Evolutionary conservation across 331 rosid species (phyloP), one percentile per base, ranked within the genome.

Genomic region (Malus hybrid): DNA sequence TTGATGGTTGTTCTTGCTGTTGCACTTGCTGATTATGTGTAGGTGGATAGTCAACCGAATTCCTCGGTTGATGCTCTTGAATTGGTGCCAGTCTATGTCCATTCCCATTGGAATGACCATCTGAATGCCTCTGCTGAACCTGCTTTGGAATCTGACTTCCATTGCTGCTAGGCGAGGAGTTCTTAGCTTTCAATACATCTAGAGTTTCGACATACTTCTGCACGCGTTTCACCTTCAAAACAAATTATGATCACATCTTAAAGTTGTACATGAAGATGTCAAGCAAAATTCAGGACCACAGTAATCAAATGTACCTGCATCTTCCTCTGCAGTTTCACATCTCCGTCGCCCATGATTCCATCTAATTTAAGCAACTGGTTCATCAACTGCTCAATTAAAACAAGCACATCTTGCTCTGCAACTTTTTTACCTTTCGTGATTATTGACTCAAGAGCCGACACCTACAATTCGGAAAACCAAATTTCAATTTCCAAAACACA

Each of bases 161-260:
- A 52, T 86, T 81, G 78, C 74, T 75, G 19, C 76, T 52, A 33
- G 89, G 62, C 82, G 73, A 73, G 32, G 96, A 80, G 77, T 86
- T 94, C 80, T 90, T 94, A 1, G 82, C 70, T 87, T 94, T 94
- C 82, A 94, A 83, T 85, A 87, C 24, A 75, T 94, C 99, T 67
- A 94, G 85, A 65, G 95, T 90, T 87, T 94, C 99, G 56, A 94
- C 99, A 76, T 80, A 90, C 75, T 91, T 90, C 77, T 94, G 99
- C 62, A 94, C 99, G 88, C 99, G 87, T 76, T 54, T 94, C 46
- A 94, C 99, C 99, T 93, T 69, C 81, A 81, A 83, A 67, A 65
- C 11, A 39, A 67, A 42, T 16, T 28, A 3, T 22, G 11, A 48
- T 22, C 32, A 61, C 55, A 22, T 20, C 18, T 3, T 4, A 44